Conservation (phyloP, 768 basidiomycete species). For the Neoboletus subvelutipes region DNA sequence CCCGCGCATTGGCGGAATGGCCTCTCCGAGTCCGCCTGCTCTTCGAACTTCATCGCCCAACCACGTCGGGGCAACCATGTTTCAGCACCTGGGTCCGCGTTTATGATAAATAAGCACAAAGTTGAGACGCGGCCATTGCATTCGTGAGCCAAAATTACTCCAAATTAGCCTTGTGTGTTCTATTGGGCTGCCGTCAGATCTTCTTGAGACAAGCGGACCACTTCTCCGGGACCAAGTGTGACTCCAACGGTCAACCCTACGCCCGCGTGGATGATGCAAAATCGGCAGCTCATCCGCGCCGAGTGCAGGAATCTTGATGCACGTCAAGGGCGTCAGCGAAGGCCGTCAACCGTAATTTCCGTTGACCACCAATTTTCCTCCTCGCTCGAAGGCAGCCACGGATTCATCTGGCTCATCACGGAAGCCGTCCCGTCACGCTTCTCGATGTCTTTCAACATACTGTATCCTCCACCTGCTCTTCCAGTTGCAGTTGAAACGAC, state of each 20-base stretch:
- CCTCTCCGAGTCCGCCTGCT: constrained; percentile 11
- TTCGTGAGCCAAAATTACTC: constrained; percentile 53
- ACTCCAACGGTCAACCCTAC: constrained; percentile 30
- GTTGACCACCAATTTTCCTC: constrained; percentile 49
- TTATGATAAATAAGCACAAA: constrained; percentile 60
- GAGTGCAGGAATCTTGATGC: constrained; percentile 38
- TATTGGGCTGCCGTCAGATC: constrained; percentile 39
- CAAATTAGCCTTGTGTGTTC: constrained; percentile 62
- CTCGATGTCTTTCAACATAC: constrained; percentile 62
- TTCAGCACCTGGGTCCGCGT: constrained; percentile 26
- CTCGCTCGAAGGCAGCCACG: constrained; percentile 46
- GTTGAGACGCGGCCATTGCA: constrained; percentile 60
- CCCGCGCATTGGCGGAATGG: constrained; percentile 38
- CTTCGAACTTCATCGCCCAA: constrained; percentile 39
- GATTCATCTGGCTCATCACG: constrained; percentile 61
- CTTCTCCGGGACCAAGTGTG: constrained; percentile 27
- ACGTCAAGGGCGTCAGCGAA: constrained; percentile 49
- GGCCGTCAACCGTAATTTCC: constrained; percentile 49
- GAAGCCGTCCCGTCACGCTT: constrained; percentile 54
- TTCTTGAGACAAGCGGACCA: constrained; percentile 21
- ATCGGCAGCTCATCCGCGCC: constrained; percentile 41
- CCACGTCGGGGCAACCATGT: constrained; percentile 52
- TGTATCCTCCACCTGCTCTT: constrained; percentile 61
- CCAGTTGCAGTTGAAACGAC: constrained; percentile 51
- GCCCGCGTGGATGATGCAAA: constrained; percentile 46